Percentiles rank a stretch among this genome's conserved stretches.
phyloP scores from a whole-genome alignment of 148 eudicot species.

The Suaeda aralocaspica region DNA sequence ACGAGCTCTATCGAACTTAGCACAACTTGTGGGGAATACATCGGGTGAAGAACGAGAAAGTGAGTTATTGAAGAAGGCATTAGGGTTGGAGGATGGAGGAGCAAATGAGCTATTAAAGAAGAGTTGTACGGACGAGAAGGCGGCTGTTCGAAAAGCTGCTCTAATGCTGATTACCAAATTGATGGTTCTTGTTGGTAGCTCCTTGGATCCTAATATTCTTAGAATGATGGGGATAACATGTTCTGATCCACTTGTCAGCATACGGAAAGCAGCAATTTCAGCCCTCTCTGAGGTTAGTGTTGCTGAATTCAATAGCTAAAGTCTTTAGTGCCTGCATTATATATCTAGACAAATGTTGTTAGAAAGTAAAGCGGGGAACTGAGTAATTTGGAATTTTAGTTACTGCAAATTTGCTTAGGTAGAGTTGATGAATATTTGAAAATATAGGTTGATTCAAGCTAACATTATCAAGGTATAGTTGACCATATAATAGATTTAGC shows the following conservation, averaged over 20 bases:
- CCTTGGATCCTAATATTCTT: conserved; percentile 68
- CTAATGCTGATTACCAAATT: conserved; percentile 66
- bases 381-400: no score
- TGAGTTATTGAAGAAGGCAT: conserved; percentile 43
- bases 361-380: no score
- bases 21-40: conserved; percentile 55
- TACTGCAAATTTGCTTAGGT: no score
- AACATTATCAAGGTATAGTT: neutral
- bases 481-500: neutral
- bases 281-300: conserved; percentile 88
- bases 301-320: neutral
- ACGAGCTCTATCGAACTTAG: conserved; percentile 71
- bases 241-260: conserved; percentile 93
- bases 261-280: conserved; percentile 80
- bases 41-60: conserved; percentile 33
- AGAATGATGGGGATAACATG: conserved; percentile 85
- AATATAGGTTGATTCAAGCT: neutral
- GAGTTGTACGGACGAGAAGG: conserved; percentile 88
- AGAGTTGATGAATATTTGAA: neutral
- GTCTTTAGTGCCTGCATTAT: neutral
- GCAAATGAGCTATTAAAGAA: conserved; percentile 56
- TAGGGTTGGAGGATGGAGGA: conserved; percentile 36
- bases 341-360: conserved; percentile 2
- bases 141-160: conserved; percentile 90
- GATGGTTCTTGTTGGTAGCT: conserved; percentile 52